Evolutionary conservation across 2,329 filamentous ascomycete species (phyloP), one percentile per base, ranked within the genome.

Genomic region (Epicoccum nigrum): DNA sequence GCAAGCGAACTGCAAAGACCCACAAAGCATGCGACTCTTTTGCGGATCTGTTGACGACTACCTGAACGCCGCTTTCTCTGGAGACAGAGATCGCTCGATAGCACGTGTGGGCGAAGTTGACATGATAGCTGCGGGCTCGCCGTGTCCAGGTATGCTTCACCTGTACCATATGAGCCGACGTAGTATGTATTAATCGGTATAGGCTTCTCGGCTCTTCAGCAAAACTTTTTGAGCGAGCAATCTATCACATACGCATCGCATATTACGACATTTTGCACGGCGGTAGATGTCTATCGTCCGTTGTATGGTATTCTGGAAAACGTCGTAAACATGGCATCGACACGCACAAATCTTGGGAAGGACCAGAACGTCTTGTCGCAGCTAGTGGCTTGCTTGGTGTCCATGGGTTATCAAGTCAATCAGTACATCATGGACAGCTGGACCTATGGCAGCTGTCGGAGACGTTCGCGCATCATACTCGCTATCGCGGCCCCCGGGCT

Each of bases 261-360:
- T 23, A 82, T 94, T 0, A 89, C 88, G 0, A 88, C 88, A 0
- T 90, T 93, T 30, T 86, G 86, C 0, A 85, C 89, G 0, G 90
- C 82, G 52, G 77, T 93, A 1, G 90, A 95, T 56, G 74, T 90
- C 0, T 92, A 90, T 58, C 81, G 86, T 0, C 90, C 90, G 0
- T 79, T 83, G n/a, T 93, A 89, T 64, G 88, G 86, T 0, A 59
- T 93, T 0, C 78, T 95, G 0, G 90, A 95, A 68, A 95, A 95
- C 58, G 90, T 95, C 0, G 73, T 83, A 0, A 78, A 75, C 0
- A 90, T 93, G 74, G 81, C 88, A 0, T 79, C 74, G 38, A 76
- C 65, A 19, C 74, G 75, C 15, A 76, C 69, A 15, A 62, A 65
- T 6, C 73, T 71, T 25, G 73, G n/a, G n/a, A n/a, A 79, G 13